Percentiles rank a stretch among this genome's conserved stretches.
phyloP scores from a whole-genome alignment of 352 stramenopile genomes.

The Phytophthora fragariae region DNA sequence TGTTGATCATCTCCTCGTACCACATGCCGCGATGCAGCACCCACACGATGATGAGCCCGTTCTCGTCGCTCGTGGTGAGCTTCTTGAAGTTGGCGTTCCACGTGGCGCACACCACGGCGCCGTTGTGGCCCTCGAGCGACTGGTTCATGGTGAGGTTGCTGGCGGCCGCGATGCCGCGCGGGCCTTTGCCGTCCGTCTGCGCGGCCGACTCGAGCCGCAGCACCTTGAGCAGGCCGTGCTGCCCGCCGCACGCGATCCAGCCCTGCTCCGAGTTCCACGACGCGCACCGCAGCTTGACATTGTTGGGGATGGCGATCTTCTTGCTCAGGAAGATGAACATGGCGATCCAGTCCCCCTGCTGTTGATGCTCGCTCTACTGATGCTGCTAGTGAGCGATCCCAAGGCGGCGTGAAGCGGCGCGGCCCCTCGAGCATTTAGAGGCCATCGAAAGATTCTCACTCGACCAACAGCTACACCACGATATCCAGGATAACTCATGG shows the following conservation, averaged over 20 bases:
- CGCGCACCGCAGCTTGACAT: conserved; percentile 90
- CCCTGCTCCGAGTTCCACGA: conserved; percentile 94
- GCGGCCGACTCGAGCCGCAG: conserved; percentile 87
- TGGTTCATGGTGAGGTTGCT: conserved; percentile 96
- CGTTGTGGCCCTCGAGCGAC: conserved; percentile 94
- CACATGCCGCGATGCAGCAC: conserved; percentile 94
- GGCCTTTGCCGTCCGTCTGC: conserved; percentile 73
- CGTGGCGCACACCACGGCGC: conserved; percentile 89
- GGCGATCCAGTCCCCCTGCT: neutral
- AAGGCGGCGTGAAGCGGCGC: conserved; percentile 28
- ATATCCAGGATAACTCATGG: neutral
- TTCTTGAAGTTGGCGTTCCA: conserved; percentile 96
- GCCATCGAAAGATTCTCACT: neutral
- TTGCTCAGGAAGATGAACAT: conserved; percentile 97
- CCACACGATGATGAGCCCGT: conserved; percentile 96
- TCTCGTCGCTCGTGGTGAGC: conserved; percentile 95
- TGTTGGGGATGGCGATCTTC: conserved; percentile 96
- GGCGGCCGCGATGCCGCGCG: conserved; percentile 83
- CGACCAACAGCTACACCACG: neutral
- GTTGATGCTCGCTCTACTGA: too few species aligned
- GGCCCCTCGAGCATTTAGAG: conserved; percentile 16
- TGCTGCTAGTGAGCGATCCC: neutral
- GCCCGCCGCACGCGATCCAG: conserved; percentile 95
- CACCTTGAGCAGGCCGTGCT: conserved; percentile 94
- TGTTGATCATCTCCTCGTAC: conserved; percentile 98